These are phyloP conservation scores for Ulota crispa DNA, from an alignment of 225 moss, liverwort and hornwort genomes.

Conservation along the genomic window DNA sequence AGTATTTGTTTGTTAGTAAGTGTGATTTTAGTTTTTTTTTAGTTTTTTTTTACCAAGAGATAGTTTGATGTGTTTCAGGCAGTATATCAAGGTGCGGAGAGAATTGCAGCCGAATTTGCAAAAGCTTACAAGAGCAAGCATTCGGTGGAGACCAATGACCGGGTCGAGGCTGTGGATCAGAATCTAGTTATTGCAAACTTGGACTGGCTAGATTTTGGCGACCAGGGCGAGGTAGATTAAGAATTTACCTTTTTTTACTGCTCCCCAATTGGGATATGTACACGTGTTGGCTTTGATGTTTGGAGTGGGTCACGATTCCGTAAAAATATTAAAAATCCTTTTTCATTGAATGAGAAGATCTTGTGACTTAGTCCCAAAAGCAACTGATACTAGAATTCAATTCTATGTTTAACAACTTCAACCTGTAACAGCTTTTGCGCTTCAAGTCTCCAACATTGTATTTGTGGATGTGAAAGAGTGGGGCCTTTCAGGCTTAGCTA, in stretches of 20 bases:
- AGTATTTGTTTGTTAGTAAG: not conserved
- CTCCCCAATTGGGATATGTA: slow-evolving; percentile 25
- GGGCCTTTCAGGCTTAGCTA: too few species aligned
- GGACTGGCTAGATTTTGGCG: slow-evolving; percentile 71
- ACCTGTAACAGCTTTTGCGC: too few species aligned
- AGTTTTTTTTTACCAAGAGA: not conserved
- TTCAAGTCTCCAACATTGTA: too few species aligned
- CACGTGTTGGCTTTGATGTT: not conserved
- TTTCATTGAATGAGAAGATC: too few species aligned
- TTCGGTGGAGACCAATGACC: not conserved
- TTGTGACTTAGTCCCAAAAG: too few species aligned
- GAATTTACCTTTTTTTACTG: not conserved
- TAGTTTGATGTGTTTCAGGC: slow-evolving; percentile 47
- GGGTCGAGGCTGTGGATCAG: slow-evolving; percentile 13
- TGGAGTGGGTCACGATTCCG: not conserved
- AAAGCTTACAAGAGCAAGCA: slow-evolving; percentile 29
- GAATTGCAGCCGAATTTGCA: slow-evolving; percentile 59
- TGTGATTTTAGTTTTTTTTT: not conserved
- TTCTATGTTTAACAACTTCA: too few species aligned
- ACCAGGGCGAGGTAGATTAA: slow-evolving; percentile 14
- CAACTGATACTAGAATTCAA: too few species aligned
- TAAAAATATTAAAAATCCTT: not conserved
- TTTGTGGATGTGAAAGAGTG: too few species aligned
- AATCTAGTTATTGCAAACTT: slow-evolving; percentile 52
- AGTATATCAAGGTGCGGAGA: slow-evolving; percentile 63